Evolutionary conservation across 768 basidiomycete genomes (phyloP), one percentile per base, ranked within the genome.

Genomic region (Leccinellum luteum): DNA sequence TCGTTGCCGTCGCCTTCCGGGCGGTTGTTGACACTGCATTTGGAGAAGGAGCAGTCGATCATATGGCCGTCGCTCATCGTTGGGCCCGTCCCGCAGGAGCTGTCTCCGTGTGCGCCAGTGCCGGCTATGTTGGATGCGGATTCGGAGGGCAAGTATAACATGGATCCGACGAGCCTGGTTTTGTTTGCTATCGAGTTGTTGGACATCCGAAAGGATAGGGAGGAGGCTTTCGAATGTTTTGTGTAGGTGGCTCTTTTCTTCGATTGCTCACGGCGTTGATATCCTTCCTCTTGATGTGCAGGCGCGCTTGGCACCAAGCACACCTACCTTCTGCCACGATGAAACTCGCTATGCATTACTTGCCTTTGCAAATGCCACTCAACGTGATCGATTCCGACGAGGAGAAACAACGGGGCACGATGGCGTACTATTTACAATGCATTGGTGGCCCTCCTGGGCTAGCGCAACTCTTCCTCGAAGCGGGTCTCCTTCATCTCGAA

Each of bases 61-160:
- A 92, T 92, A 44, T 92, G 90, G 90, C 90, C 90, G 0, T 87
- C 88, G 6, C 76, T 92, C 34, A 82, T 92, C 51, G 79, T 89
- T 80, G 90, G 31, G 2, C 86, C 90, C 9, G 87, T 83, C 9
- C 86, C 88, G 1, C 82, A 83, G 49, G 73, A 80, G 12, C 68
- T 89, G 6, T 82, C 86, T 0, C 80, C 85, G 3, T 76, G 71
- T 52, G 69, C 80, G 19, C 73, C 79, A 4, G 78, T 80, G 54
- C 79, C 85, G 1, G 74, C 83, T 32, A 76, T 84, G 8, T 82
- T 84, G 67, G 77, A 82, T 52, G 71, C 78, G 28, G 68, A 65
- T 38, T 51, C 59, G 17, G 89, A 91, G 57, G 78, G 82, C 48
- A 79, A 81, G 64, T 92, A 88, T 62, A 92, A 92, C 62, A 90